Evolutionary conservation across 352 stramenopile genomes (phyloP), one percentile per base, ranked within the genome.

Genomic region (Phytophthora litchii): DNA sequence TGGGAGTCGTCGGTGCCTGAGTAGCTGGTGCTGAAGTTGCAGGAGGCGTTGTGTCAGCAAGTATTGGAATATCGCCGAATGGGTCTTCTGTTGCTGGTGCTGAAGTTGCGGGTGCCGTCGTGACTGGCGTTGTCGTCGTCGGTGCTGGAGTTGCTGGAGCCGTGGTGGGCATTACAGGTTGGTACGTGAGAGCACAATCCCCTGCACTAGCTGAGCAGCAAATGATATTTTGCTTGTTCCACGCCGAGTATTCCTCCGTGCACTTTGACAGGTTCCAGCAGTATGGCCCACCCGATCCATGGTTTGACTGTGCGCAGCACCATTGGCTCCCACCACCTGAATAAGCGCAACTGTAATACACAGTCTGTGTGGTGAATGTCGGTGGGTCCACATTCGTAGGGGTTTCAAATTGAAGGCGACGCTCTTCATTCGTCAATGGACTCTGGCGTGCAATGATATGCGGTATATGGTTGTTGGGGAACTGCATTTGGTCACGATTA

Each of bases 141-240:
- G 58, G 50, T 20, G 52, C 44, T 9, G 51, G 34, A 14, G 59
- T 67, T 12, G 50, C 36, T 16, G 55, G 53, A 12, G 62, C 51
- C 40, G 58, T 48, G 3, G 38, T 53, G 23, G 67, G 68, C 69
- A 87, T 78, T 12, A 59, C 29, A 2, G 46, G 36, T 44, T 78
- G 38, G 53, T 78, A 83, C 16, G 75, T 84, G 9, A 76, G 31
- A 7, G 53, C 50, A 31, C 78, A 88, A 10, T 73, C 54, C 14
- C 44, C 56, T 14, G 69, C 45, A 11, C 50, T 70, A 2, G 32
- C 37, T 7, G 66, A 63, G 44, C 78, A 88, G 40, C 78, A 88
- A 57, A 88, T 81, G 14, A 78, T 29, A 66, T 85, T 85, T 45
- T 84, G 65, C 11, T 68, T 57, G 52, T 64, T 72, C 75, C 75